phyloP scores from a whole-genome alignment of 768 basidiomycete genomes.

The Lentinula detonsa region DNA sequence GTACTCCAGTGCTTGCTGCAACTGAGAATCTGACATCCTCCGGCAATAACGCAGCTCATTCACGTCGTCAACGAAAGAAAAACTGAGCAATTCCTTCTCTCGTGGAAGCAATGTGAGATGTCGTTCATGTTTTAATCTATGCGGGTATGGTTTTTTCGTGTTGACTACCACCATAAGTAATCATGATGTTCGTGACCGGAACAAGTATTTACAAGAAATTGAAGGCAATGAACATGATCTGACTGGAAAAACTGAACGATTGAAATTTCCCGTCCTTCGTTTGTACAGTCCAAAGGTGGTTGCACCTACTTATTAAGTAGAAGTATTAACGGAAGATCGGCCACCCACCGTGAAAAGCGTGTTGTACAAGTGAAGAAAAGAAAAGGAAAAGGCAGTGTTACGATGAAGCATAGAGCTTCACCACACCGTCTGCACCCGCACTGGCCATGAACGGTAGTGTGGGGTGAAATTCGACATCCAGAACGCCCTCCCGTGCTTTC shows the following conservation, averaged over 20 bases:
- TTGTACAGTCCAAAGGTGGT: background rate
- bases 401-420: slow-evolving; percentile 87
- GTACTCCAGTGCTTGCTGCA: background rate
- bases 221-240: background rate
- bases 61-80: background rate
- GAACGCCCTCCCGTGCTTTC: slow-evolving; percentile 87
- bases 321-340: slow-evolving; percentile 5
- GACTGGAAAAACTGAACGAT: background rate
- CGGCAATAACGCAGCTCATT: background rate
- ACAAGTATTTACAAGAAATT: slow-evolving; percentile 2
- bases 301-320: slow-evolving; percentile 6
- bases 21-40: background rate
- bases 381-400: slow-evolving; percentile 28
- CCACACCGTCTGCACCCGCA: slow-evolving; percentile 92
- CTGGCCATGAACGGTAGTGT: slow-evolving; percentile 84
- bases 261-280: slow-evolving; percentile 9
- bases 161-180: background rate
- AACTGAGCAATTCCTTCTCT: background rate
- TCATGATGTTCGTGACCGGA: background rate
- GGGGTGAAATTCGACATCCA: slow-evolving; percentile 82
- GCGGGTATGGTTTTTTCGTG: background rate
- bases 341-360: slow-evolving; percentile 10
- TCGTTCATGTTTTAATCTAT: background rate
- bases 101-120: background rate
- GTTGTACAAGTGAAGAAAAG: slow-evolving; percentile 9